Evolutionary conservation across 164 flowering plant species (phyloP), one percentile per base, ranked within the genome.

Genomic region (Umbilicus rupestris): DNA sequence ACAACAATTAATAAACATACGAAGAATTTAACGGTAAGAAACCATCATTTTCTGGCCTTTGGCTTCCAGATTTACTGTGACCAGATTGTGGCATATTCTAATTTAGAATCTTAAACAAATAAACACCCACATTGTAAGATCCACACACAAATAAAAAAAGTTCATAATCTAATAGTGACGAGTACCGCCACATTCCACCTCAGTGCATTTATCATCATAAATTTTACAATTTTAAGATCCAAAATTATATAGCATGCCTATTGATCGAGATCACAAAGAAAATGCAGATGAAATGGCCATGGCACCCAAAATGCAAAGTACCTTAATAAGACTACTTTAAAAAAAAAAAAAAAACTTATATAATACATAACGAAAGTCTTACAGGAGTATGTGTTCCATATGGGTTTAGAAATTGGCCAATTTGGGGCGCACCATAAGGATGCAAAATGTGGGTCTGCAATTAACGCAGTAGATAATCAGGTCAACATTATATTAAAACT

Each of bases 371-470:
- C 7, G 29, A 63, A 63, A 39, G 39, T 62, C 86, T 84, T 75
- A 87, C 94, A 66, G 78, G 26, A 68, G 80, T 74, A 42, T 78
- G 87, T 39, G 88, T 74, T 52, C 85, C 87, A 68, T 82, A 84
- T 30, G 86, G 78, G 77, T 79, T 59, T 59, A 75, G 35, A 26
- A 81, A 28, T 28, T 90, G 87, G 55, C 76, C 72, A 65, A 67
- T 69, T 72, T 79, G 78, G 47, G 90, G 83, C 66, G 81, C 84
- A 45, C 74, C 67, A 76, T 73, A 82, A n/a, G 85, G 78, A 71
- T 79, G 79, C 7, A 81, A 77, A 63, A 79, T 47, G 29, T 55
- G 79, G 62, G 73, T 72, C 91, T 88, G 85, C 28, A 50, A 64
- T 44, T 35, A 24, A 57, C 58, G n/a, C 64, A 46, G 72, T 55